These are phyloP conservation scores for Chlamydomonas sp. DNA, from an alignment of 139 green algal genomes.

Conservation along the genomic window DNA sequence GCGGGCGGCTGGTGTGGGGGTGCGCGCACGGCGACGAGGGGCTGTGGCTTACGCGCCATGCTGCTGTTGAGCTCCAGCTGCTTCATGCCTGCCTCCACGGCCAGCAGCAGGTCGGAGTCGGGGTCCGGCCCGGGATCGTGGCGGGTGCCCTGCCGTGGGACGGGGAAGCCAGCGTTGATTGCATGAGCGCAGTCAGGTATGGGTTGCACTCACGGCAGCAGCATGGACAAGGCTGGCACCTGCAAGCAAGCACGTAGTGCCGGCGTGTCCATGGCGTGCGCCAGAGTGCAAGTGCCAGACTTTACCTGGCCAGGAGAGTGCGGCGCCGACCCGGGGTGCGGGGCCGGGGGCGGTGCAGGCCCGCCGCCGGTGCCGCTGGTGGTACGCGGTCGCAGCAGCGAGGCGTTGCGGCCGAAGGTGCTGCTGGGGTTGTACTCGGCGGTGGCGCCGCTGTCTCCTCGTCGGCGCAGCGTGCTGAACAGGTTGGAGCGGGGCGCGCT, in stretches of 20 bases:
- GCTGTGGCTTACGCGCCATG: not conserved
- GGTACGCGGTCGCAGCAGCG: not conserved
- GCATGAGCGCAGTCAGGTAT: too few relatives aligned
- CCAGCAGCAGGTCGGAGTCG: constrained; percentile 2
- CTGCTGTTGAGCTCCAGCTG: constrained; percentile 1
- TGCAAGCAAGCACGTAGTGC: too few relatives aligned
- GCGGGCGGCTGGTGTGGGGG: too few relatives aligned
- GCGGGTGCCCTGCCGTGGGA: too few relatives aligned
- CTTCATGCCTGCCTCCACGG: constrained; percentile 9
- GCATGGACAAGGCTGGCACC: too few relatives aligned
- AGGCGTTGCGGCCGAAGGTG: not conserved
- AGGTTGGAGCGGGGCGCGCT: not conserved
- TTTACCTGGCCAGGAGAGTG: too few relatives aligned
- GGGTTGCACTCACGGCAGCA: too few relatives aligned
- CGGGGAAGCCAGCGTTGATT: too few relatives aligned
- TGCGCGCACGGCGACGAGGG: not conserved
- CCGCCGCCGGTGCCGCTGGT: not conserved
- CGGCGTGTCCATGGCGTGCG: too few relatives aligned
- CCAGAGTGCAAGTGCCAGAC: too few relatives aligned
- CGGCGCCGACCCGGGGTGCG: too few relatives aligned
- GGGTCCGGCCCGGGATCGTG: too few relatives aligned
- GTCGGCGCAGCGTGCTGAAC: constrained; percentile 30
- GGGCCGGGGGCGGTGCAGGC: not conserved
- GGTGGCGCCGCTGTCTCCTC: constrained; percentile 10
- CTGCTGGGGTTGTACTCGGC: not conserved